These are phyloP conservation scores for Capsicum rhomboideum DNA, from an alignment of 257 asterid species.

Conservation along the genomic window DNA sequence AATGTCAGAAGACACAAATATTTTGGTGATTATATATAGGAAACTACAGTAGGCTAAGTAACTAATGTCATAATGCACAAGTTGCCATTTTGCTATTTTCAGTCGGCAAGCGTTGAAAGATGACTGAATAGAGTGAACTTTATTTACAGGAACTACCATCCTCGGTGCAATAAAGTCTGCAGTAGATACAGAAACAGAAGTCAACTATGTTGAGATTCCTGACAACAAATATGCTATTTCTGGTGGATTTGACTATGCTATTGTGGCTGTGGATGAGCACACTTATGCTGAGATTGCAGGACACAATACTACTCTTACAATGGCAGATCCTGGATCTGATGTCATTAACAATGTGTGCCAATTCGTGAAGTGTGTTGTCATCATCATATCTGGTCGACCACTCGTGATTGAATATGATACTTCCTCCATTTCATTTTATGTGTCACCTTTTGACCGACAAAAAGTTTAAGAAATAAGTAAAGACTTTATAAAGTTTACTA, in stretches of 20 bases:
- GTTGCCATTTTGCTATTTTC: background rate
- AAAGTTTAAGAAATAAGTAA: too few species aligned
- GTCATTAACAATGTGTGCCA: slow-evolving; percentile 58
- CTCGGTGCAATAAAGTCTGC: slow-evolving; percentile 58
- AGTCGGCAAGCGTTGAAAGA: background rate
- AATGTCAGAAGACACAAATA: background rate
- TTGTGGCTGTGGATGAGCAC: slow-evolving; percentile 69
- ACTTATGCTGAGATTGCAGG: slow-evolving; percentile 77
- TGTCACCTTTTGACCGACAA: too few species aligned
- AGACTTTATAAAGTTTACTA: too few species aligned
- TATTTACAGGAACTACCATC: slow-evolving; percentile 65
- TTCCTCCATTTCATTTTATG: too few species aligned
- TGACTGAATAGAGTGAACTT: slow-evolving; percentile 3
- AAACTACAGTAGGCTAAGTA: background rate
- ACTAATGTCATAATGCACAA: background rate
- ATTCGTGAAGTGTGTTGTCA: slow-evolving; percentile 49
- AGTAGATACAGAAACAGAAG: slow-evolving; percentile 51
- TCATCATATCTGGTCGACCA: slow-evolving; percentile 69
- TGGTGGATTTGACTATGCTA: slow-evolving; percentile 52
- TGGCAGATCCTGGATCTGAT: slow-evolving; percentile 63
- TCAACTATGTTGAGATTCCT: slow-evolving; percentile 55
- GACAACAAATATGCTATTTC: slow-evolving; percentile 43
- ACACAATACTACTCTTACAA: slow-evolving; percentile 58
- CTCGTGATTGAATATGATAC: slow-evolving; percentile 55
- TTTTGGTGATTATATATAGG: background rate